These are phyloP conservation scores for Ophiobolus disseminans DNA, from an alignment of 2,329 filamentous ascomycete genomes.

Conservation along the genomic window DNA sequence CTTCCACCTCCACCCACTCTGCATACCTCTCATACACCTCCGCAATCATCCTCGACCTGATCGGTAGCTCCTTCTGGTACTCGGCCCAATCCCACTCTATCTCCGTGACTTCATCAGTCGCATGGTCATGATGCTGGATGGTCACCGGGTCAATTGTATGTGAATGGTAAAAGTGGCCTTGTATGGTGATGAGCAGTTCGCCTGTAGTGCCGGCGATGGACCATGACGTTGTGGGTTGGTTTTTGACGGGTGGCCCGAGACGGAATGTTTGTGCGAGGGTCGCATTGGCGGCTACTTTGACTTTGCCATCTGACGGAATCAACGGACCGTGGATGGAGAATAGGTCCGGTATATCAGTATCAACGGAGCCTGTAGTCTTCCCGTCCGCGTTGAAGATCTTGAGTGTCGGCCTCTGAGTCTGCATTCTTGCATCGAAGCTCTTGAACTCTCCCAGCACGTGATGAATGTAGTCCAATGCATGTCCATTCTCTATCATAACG, in stretches of 20 bases:
- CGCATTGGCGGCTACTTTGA: conserved; percentile 14
- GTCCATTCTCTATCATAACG: conserved; percentile 27
- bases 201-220: conserved; percentile 25
- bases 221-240: conserved; percentile 18
- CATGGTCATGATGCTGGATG: conserved; percentile 36
- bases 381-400: conserved; percentile 12
- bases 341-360: conserved; percentile 56
- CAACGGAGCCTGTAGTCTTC: conserved; percentile 1
- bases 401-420: conserved; percentile 25
- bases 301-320: not conserved
- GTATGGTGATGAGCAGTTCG: conserved; percentile 17
- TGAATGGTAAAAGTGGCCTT: conserved; percentile 55
- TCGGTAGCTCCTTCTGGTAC: conserved; percentile 41
- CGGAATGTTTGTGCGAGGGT: conserved; percentile 18
- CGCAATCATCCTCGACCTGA: conserved; percentile 27
- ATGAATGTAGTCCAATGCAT: conserved; percentile 28
- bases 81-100: conserved; percentile 53
- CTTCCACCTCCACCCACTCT: conserved; percentile 27
- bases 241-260: conserved; percentile 22
- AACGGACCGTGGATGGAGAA: conserved; percentile 49
- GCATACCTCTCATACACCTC: conserved; percentile 32
- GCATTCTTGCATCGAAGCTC: conserved; percentile 17
- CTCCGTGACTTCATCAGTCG: conserved; percentile 32
- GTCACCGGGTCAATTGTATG: conserved; percentile 8
- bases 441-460: conserved; percentile 24